Conservation (phyloP, 2,329 filamentous ascomycete genomes). For the Beauveria rudraprayagi region DNA sequence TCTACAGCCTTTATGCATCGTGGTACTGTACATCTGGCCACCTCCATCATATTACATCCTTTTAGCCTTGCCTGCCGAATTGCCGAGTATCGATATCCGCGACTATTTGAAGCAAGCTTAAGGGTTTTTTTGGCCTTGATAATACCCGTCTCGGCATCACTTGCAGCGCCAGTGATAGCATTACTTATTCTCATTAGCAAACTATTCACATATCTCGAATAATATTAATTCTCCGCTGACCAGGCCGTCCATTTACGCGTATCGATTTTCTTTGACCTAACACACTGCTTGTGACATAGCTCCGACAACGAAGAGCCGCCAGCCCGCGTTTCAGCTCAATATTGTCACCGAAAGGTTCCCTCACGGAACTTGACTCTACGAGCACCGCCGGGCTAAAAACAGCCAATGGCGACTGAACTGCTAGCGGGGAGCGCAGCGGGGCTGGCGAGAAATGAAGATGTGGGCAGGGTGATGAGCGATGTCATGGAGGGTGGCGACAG, state of each 20-base stretch:
- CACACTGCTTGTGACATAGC: neutral
- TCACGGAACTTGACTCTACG: neutral
- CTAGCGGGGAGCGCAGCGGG: neutral
- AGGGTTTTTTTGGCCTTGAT: neutral
- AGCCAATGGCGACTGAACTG: neutral
- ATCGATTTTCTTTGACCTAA: no score
- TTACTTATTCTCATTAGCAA: neutral
- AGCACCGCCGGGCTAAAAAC: neutral
- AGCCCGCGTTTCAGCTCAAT: neutral
- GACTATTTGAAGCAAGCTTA: neutral
- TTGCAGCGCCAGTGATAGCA: neutral
- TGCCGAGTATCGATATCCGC: neutral
- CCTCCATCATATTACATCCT: neutral
- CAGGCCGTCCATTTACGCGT: neutral
- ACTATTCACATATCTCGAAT: neutral
- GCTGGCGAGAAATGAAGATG: neutral
- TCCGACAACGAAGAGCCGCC: constrained; percentile 4
- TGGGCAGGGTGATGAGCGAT: neutral
- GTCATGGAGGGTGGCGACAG: neutral
- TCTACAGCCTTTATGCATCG: neutral
- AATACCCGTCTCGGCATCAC: neutral
- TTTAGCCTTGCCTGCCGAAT: neutral
- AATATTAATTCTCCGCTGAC: neutral
- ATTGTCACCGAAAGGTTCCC: neutral
- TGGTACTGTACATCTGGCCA: neutral